Percentiles rank a stretch among this genome's conserved stretches.
Evolutionary conservation across 495 filamentous ascomycete genomes (phyloP).

Genomic region (Stereocaulon alpinum): DNA sequence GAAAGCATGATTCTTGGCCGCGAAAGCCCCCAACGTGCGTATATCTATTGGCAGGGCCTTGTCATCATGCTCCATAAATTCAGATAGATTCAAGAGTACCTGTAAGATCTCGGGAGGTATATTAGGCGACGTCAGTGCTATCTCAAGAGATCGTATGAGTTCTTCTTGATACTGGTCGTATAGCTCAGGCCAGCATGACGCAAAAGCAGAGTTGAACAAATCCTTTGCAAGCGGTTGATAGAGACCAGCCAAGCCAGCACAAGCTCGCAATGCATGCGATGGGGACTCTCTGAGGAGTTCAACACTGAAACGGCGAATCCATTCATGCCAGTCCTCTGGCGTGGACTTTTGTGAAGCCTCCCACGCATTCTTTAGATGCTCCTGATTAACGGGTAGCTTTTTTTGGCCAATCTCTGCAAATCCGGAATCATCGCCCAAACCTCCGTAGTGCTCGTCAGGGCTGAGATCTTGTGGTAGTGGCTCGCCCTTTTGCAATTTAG

Average conservation of each 20-base stretch:
- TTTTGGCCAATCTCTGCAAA: conserved; percentile 79
- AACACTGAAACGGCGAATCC: conserved; percentile 93
- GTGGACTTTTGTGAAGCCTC: conserved; percentile 92
- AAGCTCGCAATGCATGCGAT: conserved; percentile 86
- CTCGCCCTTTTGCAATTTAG: conserved; percentile 88
- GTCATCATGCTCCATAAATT: conserved; percentile 99
- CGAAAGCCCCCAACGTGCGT: conserved; percentile 80
- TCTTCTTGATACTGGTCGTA: conserved; percentile 95
- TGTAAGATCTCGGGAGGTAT: conserved; percentile 93
- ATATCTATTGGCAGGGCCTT: conserved; percentile 98
- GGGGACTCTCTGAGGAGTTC: conserved; percentile 93
- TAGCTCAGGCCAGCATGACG: conserved; percentile 96
- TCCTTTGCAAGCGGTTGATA: conserved; percentile 87
- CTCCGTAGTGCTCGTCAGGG: conserved; percentile 72
- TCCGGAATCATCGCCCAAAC: conserved; percentile 63
- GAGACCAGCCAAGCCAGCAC: conserved; percentile 78
- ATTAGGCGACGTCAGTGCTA: conserved; percentile 80
- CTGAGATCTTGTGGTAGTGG: conserved; percentile 88
- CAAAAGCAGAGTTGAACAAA: conserved; percentile 96
- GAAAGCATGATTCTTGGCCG: conserved; percentile 90
- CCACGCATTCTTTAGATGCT: conserved; percentile 96
- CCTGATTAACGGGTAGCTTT: conserved; percentile 90
- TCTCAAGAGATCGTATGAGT: conserved; percentile 88
- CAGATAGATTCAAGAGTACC: conserved; percentile 87
- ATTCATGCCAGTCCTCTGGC: conserved; percentile 96